Evolutionary conservation across 1,284 basidiomycete genomes (phyloP).

Genomic region (Rhodotorula sp.): DNA sequence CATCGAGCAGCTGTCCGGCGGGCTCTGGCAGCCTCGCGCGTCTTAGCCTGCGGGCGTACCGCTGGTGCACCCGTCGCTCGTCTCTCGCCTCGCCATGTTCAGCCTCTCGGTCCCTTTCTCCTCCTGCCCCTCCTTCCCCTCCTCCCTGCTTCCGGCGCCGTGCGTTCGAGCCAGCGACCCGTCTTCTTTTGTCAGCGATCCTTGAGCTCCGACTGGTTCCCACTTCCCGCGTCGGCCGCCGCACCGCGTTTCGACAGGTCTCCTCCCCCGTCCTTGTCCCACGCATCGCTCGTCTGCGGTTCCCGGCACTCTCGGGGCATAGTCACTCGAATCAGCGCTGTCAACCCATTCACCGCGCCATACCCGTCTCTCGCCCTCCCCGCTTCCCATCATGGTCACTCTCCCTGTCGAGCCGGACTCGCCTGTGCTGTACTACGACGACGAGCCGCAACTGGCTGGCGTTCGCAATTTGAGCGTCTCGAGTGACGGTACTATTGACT

Average conservation of each 20-base stretch:
- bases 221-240: no score
- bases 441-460: conserved; percentile 26
- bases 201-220: no score
- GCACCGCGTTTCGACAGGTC: no score
- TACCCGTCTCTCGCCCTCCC: not conserved
- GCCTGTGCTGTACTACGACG: conserved; percentile 19
- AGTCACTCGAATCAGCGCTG: not conserved
- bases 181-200: no score
- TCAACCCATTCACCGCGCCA: not conserved
- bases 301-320: not conserved
- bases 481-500: conserved; percentile 33
- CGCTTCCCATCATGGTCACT: not conserved
- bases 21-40: not conserved
- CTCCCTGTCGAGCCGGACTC: conserved; percentile 29
- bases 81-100: no score
- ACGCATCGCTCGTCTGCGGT: no score
- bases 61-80: not conserved
- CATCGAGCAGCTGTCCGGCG: conserved; percentile 1
- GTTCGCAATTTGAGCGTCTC: conserved; percentile 33
- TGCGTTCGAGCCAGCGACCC: no score
- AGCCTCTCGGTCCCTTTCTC: no score
- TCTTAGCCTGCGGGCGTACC: not conserved
- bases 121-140: no score
- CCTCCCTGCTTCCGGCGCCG: no score
- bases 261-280: no score